Percentiles rank a stretch among this genome's conserved stretches.
Evolutionary conservation across 306 rosid genomes (phyloP).

Genomic region (Ochetophila trinervis): DNA sequence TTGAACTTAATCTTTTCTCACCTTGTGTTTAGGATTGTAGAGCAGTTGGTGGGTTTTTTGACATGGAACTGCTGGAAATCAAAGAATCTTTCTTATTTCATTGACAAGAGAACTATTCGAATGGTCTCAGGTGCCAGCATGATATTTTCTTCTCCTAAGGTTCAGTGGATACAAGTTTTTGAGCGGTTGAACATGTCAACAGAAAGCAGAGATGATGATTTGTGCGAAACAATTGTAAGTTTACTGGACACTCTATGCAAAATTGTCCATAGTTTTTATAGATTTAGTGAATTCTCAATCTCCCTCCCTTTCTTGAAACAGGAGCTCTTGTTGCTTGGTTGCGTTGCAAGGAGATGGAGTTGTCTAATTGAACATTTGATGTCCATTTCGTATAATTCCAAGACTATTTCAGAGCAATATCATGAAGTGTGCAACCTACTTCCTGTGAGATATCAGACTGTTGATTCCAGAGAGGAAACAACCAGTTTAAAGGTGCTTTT

Average conservation of each 20-base stretch:
- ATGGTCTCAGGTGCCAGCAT: constrained; percentile 46
- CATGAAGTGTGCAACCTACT: constrained; percentile 25
- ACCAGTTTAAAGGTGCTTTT: constrained; percentile 19
- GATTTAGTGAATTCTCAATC: not conserved
- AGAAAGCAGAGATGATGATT: constrained; percentile 10
- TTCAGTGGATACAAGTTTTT: constrained; percentile 36
- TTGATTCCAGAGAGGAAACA: constrained; percentile 12
- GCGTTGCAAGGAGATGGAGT: constrained; percentile 35
- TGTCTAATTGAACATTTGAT: constrained; percentile 30
- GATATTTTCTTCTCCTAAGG: constrained; percentile 39
- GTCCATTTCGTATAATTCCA: constrained; percentile 27
- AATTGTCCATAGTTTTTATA: too few relatives aligned
- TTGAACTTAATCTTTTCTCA: constrained; percentile 13
- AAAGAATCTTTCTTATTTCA: constrained; percentile 26
- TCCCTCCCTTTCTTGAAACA: not conserved
- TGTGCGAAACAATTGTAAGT: constrained; percentile 33
- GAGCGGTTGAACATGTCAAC: constrained; percentile 15
- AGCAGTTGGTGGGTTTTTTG: constrained; percentile 27
- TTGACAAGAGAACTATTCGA: constrained; percentile 33
- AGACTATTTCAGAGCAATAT: constrained; percentile 24
- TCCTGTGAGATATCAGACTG: constrained; percentile 11
- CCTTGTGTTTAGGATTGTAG: constrained; percentile 32
- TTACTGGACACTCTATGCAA: not conserved
- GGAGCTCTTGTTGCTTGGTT: constrained; percentile 42
- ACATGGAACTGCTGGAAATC: constrained; percentile 38